These are phyloP conservation scores for Phalaenopsis equestris DNA, from an alignment of 106 monocot genomes.

Conservation along the genomic window DNA sequence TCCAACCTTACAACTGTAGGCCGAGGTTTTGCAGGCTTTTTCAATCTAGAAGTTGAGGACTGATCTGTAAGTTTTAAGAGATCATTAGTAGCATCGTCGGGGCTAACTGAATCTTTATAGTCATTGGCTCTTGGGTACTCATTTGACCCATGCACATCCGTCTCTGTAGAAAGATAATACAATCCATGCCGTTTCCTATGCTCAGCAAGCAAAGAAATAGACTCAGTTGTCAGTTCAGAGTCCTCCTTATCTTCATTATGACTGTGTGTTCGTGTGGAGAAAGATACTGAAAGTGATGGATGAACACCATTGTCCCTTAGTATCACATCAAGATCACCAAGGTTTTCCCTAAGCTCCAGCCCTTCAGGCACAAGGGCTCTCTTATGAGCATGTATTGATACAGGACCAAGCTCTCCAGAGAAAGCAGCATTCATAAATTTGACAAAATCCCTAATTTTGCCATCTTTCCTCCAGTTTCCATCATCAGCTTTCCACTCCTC, in stretches of 20 bases:
- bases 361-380: conserved; percentile 57
- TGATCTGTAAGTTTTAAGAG: conserved; percentile 39
- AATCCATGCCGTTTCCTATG: conserved; percentile 79
- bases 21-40: conserved; percentile 49
- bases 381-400: conserved; percentile 48
- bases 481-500: conserved; percentile 23
- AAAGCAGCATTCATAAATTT: conserved; percentile 32
- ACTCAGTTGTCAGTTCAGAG: conserved; percentile 18
- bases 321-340: conserved; percentile 42
- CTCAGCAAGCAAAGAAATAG: conserved; percentile 56
- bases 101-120: conserved; percentile 8
- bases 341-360: conserved; percentile 63
- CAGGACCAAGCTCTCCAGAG: conserved; percentile 64
- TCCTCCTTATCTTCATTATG: conserved; percentile 22
- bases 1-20: conserved; percentile 84
- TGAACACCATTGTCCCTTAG: conserved; percentile 27
- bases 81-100: conserved; percentile 22
- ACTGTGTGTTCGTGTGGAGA: conserved; percentile 25
- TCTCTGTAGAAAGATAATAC: conserved; percentile 69
- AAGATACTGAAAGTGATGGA: conserved; percentile 21
- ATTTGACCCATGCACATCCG: conserved; percentile 34
- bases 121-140: conserved; percentile 72
- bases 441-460: conserved; percentile 24
- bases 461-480: conserved; percentile 13
- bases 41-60: conserved; percentile 28